Evolutionary conservation across 345 rosid species (phyloP).

Genomic region (Eucalyptus pauciflora): DNA sequence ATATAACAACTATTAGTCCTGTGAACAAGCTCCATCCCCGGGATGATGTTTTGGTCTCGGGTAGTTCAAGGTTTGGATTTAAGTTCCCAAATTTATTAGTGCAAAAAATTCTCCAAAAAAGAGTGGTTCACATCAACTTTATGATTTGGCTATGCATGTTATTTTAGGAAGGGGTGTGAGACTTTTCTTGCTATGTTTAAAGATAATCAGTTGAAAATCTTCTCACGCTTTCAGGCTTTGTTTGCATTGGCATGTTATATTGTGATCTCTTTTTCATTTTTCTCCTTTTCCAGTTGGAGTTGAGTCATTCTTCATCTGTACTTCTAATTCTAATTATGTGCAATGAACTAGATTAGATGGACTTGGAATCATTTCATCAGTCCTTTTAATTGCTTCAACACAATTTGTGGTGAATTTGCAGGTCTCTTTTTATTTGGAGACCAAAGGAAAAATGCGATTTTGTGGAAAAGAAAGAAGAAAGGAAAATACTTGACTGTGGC

Average conservation of each 20-base stretch:
- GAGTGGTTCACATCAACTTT: background rate
- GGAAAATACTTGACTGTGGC: conserved; percentile 43
- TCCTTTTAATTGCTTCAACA: background rate
- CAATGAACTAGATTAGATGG: background rate
- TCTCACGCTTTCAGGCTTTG: background rate
- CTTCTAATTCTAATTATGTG: background rate
- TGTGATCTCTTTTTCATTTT: background rate
- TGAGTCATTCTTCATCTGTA: background rate
- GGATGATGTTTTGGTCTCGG: conserved; percentile 88
- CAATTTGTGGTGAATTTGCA: conserved; percentile 4
- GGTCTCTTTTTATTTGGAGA: conserved; percentile 92
- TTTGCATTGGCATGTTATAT: background rate
- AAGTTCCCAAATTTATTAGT: background rate
- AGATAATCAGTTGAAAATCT: background rate
- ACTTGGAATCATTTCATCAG: background rate
- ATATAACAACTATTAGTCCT: conserved; percentile 84
- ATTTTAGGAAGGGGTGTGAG: background rate
- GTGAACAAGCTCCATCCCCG: conserved; percentile 92
- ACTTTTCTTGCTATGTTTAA: background rate
- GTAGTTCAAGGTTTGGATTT: conserved; percentile 73
- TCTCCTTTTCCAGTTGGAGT: background rate
- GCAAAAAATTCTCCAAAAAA: background rate
- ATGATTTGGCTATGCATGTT: background rate
- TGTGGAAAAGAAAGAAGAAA: conserved; percentile 42
- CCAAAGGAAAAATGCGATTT: conserved; percentile 46